Conservation (phyloP, 305 asterid species). For the Rubia tinctorum region DNA sequence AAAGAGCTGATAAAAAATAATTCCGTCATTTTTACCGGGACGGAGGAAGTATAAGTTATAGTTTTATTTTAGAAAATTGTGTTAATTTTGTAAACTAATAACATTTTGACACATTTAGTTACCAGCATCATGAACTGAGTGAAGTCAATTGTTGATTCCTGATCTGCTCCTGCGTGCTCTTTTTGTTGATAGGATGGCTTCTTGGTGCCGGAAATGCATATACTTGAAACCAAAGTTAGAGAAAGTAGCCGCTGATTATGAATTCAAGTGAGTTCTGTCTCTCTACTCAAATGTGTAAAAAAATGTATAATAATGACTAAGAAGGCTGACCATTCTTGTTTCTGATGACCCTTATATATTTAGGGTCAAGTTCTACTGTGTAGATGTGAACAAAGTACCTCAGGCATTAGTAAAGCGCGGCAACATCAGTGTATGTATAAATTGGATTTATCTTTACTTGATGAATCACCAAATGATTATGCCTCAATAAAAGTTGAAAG, state of each 20-base stretch:
- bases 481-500: no score
- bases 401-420: slow-evolving; percentile 82
- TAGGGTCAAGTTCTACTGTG: slow-evolving; percentile 64
- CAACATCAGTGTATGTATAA: slow-evolving; percentile 65
- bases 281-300: not conserved
- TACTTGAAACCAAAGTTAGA: slow-evolving; percentile 83
- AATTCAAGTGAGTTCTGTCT: slow-evolving; percentile 52
- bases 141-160: not conserved
- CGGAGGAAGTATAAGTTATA: no score
- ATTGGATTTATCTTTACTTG: not conserved
- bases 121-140: no score
- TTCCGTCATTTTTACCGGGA: no score
- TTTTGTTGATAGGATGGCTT: slow-evolving; percentile 68
- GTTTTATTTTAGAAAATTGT: no score
- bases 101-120: not conserved
- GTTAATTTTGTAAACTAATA: no score
- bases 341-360: not conserved
- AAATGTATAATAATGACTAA: not conserved
- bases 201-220: slow-evolving; percentile 98
- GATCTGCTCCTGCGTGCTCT: not conserved
- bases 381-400: slow-evolving; percentile 87
- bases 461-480: not conserved
- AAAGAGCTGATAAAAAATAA: no score
- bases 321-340: not conserved
- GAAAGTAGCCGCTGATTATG: slow-evolving; percentile 80